Evolutionary conservation across 2,329 filamentous ascomycete genomes (phyloP).

Genomic region (Ophiostoma perfectum): DNA sequence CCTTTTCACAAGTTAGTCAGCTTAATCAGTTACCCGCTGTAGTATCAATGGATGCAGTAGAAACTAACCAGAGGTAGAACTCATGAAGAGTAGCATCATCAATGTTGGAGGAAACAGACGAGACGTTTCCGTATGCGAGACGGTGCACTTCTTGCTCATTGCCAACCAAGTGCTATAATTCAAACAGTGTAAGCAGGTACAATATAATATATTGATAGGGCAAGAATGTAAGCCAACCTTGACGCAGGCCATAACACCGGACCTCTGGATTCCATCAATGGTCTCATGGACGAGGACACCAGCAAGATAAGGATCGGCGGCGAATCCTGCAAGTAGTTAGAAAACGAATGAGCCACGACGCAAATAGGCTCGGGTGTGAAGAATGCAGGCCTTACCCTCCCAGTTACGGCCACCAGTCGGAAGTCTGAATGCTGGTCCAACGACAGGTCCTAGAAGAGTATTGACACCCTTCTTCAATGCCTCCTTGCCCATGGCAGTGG

Average conservation of each 20-base stretch:
- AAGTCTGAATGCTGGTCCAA: conserved; percentile 59
- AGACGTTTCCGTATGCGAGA: conserved; percentile 49
- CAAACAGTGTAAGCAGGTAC: too few species aligned
- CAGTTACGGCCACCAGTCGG: conserved; percentile 60
- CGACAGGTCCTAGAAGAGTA: conserved; percentile 69
- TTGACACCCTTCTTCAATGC: conserved; percentile 69
- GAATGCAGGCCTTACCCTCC: conserved; percentile 34
- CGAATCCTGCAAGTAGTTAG: conserved; percentile 28
- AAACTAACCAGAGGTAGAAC: conserved; percentile 44
- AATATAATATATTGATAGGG: neutral
- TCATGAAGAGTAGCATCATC: conserved; percentile 42
- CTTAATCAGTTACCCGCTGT: neutral
- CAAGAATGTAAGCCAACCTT: conserved; percentile 33
- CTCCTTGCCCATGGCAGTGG: conserved; percentile 69
- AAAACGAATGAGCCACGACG: neutral
- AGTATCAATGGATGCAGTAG: neutral
- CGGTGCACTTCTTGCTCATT: conserved; percentile 45
- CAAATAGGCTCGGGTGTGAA: neutral
- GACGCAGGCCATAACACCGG: conserved; percentile 58
- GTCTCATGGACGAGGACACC: conserved; percentile 45
- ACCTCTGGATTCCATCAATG: conserved; percentile 63
- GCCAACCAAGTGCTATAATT: conserved; percentile 52
- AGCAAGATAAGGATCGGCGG: conserved; percentile 58
- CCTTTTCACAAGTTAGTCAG: conserved; percentile 31
- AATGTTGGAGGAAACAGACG: conserved; percentile 37